Evolutionary conservation across 768 basidiomycete species (phyloP).

Genomic region (Naganishia kalamii): DNA sequence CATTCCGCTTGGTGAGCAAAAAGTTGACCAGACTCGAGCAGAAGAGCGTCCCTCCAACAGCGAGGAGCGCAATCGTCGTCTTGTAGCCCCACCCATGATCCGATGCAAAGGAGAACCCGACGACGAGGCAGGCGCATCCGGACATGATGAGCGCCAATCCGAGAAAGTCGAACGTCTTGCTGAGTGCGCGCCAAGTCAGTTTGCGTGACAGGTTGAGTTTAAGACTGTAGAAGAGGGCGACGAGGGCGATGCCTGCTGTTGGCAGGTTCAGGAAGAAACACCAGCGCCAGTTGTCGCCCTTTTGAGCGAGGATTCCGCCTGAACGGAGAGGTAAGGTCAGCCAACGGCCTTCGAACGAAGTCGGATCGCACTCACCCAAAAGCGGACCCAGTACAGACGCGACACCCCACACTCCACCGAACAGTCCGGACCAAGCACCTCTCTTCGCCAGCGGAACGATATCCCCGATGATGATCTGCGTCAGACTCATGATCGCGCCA

Average conservation of each 20-base stretch:
- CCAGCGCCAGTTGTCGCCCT: constrained; percentile 27
- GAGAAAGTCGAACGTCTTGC: constrained; percentile 47
- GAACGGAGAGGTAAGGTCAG: not conserved
- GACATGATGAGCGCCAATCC: constrained; percentile 46
- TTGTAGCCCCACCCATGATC: constrained; percentile 39
- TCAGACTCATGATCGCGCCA: constrained; percentile 36
- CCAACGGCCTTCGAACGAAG: constrained; percentile 22
- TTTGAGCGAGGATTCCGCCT: constrained; percentile 11
- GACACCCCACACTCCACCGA: constrained; percentile 70
- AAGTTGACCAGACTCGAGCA: constrained; percentile 30
- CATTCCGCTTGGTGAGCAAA: constrained; percentile 44
- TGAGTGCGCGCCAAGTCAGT: constrained; percentile 31
- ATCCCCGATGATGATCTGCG: constrained; percentile 49
- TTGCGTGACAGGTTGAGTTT: constrained; percentile 42
- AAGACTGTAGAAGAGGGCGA: constrained; percentile 44
- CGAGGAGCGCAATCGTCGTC: constrained; percentile 43
- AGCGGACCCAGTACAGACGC: constrained; percentile 69
- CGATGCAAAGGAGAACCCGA: constrained; percentile 45
- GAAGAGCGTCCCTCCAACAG: constrained; percentile 33
- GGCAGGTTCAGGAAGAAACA: constrained; percentile 47
- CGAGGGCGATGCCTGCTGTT: constrained; percentile 40
- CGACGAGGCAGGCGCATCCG: constrained; percentile 42
- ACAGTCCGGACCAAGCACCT: constrained; percentile 63
- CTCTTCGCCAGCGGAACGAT: constrained; percentile 74
- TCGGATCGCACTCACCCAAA: constrained; percentile 60